Evolutionary conservation across 169 alveolate species (phyloP).

Genomic region (Plasmodium fragile): DNA sequence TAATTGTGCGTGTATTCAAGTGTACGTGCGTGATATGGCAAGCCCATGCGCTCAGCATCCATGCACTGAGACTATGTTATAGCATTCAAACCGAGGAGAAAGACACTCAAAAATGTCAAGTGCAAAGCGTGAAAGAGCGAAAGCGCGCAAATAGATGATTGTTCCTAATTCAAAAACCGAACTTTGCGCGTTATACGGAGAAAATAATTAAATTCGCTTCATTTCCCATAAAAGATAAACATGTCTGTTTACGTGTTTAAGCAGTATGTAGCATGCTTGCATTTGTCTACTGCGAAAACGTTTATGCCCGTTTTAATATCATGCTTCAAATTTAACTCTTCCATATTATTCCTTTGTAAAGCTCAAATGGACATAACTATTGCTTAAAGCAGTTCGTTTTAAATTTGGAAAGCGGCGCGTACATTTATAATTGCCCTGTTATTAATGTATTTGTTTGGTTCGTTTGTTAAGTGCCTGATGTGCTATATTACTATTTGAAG

Average conservation of each 20-base stretch:
- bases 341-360: not conserved
- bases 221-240: not conserved
- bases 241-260: not conserved
- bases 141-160: not conserved
- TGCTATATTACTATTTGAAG: not conserved
- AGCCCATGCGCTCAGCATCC: not conserved
- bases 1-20: not conserved
- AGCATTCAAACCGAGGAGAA: not conserved
- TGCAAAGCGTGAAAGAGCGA: not conserved
- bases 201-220: not conserved
- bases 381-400: not conserved
- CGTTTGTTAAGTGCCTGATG: not conserved
- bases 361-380: not conserved
- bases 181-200: not conserved
- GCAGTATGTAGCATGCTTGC: not conserved
- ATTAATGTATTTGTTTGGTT: not conserved
- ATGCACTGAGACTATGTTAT: not conserved
- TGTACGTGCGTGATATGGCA: not conserved
- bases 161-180: not conserved
- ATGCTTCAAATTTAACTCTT: not conserved
- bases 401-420: not conserved
- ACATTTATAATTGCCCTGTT: not conserved
- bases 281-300: slow-evolving; percentile 33
- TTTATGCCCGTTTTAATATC: slow-evolving; percentile 10
- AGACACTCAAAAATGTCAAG: not conserved